These are phyloP conservation scores for Actinomortierella ambigua DNA, from an alignment of 371 early-diverging fungal species.

Conservation along the genomic window DNA sequence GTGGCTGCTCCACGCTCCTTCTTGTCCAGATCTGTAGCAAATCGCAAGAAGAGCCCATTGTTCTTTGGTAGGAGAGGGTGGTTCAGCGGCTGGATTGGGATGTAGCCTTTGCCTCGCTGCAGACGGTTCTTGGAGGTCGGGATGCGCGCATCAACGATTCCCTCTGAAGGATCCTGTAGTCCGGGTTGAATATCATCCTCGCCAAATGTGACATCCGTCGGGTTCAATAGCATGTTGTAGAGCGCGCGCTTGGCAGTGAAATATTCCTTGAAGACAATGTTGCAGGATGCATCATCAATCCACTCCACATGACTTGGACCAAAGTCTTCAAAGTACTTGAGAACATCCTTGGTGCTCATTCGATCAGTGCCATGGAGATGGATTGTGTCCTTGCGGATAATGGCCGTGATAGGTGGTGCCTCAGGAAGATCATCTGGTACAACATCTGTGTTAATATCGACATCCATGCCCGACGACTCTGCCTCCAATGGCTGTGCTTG, in stretches of 20 bases:
- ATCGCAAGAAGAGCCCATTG: slow-evolving; percentile 44
- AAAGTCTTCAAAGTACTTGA: slow-evolving; percentile 48
- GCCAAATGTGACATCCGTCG: slow-evolving; percentile 26
- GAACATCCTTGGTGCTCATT: slow-evolving; percentile 61
- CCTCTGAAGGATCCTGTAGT: slow-evolving; percentile 8
- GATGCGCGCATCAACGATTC: neutral
- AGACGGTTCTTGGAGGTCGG: slow-evolving; percentile 27
- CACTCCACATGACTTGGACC: slow-evolving; percentile 58
- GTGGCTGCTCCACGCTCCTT: slow-evolving; percentile 56
- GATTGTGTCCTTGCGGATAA: slow-evolving; percentile 44
- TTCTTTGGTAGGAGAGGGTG: slow-evolving; percentile 20
- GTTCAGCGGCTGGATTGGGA: slow-evolving; percentile 25
- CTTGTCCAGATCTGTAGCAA: slow-evolving; percentile 54
- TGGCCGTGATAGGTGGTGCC: slow-evolving; percentile 35
- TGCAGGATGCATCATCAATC: slow-evolving; percentile 63
- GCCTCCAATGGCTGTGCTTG: slow-evolving; percentile 19
- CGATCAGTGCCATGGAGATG: slow-evolving; percentile 58
- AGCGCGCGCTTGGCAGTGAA: slow-evolving; percentile 49
- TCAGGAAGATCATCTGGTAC: slow-evolving; percentile 24
- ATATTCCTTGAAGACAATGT: slow-evolving; percentile 35
- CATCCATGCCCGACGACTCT: slow-evolving; percentile 32
- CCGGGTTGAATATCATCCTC: slow-evolving; percentile 21
- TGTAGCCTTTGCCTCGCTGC: slow-evolving; percentile 33
- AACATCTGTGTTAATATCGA: slow-evolving; percentile 14
- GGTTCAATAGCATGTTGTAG: slow-evolving; percentile 36